Evolutionary conservation across 2,329 filamentous ascomycete species (phyloP), one percentile per base, ranked within the genome.

Genomic region (Escovopsis sp.): DNA sequence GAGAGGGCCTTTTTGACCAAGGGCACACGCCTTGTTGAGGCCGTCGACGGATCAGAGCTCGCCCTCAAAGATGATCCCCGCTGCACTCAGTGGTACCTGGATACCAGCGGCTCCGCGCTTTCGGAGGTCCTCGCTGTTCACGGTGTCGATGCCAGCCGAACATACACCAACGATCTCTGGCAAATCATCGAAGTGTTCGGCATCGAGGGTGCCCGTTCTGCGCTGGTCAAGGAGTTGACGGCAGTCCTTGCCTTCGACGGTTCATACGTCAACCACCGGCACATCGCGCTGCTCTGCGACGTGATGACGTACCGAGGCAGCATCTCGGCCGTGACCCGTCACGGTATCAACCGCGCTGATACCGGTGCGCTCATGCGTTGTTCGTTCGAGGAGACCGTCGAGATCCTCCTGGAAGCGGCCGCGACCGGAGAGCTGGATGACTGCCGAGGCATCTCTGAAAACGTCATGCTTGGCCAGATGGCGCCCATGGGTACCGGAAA

Each of bases 291-390:
- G 31, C 72, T 98, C 41, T 87, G 93, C 49, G 91, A 98, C 65
- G 86, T 98, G 48, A 98, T 98, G 91, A 95, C 88, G 25, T 87
- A 93, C 54, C 78, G 91, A 54, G 91, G 91, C 50, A 81, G 83
- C 53, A 80, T 98, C 55, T 94, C 94, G 62, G 89, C 91, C 12
- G 89, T 98, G 48, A 98, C 91, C 43, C 84, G 91, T 64, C 91
- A 98, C 59, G 91, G 91, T 66, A 98, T 98, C 68, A 98, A 98
- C 68, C 80, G 91, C 54, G 86, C 89, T 24, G 91, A 98, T 58
- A 98, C 93, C 47, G 91, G 91, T 69, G 93, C 91, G 9, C 72
- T 98, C 54, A 98, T 98, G 91, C 83, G 91, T 61, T 98, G 93
- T 71, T 98, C 91, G 2, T 98, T 98, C 65, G 91, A 98, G 65